Conservation (phyloP, 2,329 filamentous ascomycete genomes). For the Fusarium succisae region DNA sequence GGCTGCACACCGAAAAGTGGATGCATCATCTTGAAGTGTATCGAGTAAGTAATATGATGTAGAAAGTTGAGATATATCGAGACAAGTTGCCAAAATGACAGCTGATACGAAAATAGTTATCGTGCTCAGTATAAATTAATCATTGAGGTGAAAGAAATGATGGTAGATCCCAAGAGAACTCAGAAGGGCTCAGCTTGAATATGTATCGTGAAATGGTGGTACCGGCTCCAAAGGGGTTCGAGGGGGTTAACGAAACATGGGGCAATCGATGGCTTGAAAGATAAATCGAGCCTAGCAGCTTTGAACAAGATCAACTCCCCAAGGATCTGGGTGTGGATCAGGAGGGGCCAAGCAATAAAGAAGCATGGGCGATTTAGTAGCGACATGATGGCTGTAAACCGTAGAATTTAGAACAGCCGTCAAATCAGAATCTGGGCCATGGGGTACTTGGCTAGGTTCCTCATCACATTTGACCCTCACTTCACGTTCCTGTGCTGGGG, state of each 20-base stretch:
- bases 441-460: constrained; percentile 21
- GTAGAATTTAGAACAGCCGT: constrained; percentile 47
- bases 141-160: neutral
- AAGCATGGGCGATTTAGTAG: constrained; percentile 41
- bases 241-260: constrained; percentile 48
- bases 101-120: neutral
- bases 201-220: constrained; percentile 45
- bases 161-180: neutral
- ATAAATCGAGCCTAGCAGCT: constrained; percentile 50
- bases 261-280: constrained; percentile 48
- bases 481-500: constrained; percentile 36
- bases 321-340: constrained; percentile 52
- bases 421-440: constrained; percentile 38
- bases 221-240: constrained; percentile 37
- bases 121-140: neutral
- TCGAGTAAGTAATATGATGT: neutral
- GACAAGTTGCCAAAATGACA: neutral
- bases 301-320: constrained; percentile 48
- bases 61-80: neutral
- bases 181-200: constrained; percentile 42
- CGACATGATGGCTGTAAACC: constrained; percentile 44
- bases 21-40: constrained; percentile 46
- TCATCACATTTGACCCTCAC: constrained; percentile 36
- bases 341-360: constrained; percentile 43
- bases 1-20: constrained; percentile 40